Conservation (phyloP, 2,329 filamentous ascomycete genomes). For the Chaetomiaceae sp. region DNA sequence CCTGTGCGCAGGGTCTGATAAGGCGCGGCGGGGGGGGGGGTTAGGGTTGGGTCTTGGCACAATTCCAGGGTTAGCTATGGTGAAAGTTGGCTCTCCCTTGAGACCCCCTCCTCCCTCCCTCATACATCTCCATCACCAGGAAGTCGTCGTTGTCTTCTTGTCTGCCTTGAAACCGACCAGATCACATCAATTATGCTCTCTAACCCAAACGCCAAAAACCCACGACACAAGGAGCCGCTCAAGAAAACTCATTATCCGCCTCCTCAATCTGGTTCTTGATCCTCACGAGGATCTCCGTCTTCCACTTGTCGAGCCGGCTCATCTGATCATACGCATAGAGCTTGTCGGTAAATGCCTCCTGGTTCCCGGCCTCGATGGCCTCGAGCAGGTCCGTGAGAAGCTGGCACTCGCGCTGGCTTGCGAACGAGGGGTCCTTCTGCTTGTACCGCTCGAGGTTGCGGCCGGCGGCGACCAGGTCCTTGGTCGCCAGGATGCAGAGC, state of each 20-base stretch:
- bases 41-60: too few relatives aligned
- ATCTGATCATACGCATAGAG: conserved; percentile 86
- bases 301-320: conserved; percentile 95
- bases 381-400: conserved; percentile 72
- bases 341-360: conserved; percentile 80
- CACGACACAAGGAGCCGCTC: conserved; percentile 6
- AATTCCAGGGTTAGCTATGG: conserved; percentile 18
- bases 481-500: conserved; percentile 74
- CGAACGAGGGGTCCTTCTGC: conserved; percentile 74
- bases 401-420: conserved; percentile 72
- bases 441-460: conserved; percentile 78
- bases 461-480: conserved; percentile 72
- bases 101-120: background rate
- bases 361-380: conserved; percentile 70
- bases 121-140: too few relatives aligned
- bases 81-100: too few relatives aligned
- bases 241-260: conserved; percentile 36
- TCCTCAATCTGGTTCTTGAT: conserved; percentile 79
- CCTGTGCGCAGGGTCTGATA: conserved; percentile 16
- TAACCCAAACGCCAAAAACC: conserved; percentile 18
- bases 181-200: background rate
- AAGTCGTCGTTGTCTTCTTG: too few relatives aligned
- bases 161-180: too few relatives aligned
- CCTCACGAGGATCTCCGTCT: conserved; percentile 77
- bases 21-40: conserved; percentile 16